These are phyloP conservation scores for Tetracentron sinense DNA, from an alignment of 164 flowering plant genomes.

Conservation along the genomic window DNA sequence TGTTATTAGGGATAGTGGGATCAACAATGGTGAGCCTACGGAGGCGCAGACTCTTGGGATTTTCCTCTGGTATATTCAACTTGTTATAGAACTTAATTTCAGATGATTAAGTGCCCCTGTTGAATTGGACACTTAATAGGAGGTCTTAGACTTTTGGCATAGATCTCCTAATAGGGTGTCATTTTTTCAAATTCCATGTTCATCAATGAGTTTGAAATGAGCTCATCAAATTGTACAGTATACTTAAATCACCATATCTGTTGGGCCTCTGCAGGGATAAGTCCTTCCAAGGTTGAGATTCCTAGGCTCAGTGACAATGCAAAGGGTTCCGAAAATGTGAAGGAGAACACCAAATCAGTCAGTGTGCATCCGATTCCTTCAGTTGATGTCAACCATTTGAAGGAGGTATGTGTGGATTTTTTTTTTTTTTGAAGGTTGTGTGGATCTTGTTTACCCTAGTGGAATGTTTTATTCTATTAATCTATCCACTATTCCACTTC, in stretches of 20 bases:
- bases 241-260: not conserved
- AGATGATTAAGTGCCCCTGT: not conserved
- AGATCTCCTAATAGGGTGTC: not conserved
- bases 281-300: conserved; percentile 40
- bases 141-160: not conserved
- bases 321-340: conserved; percentile 26
- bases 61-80: conserved; percentile 48
- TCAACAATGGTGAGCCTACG: conserved; percentile 83
- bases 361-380: conserved; percentile 51
- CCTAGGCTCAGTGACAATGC: conserved; percentile 36
- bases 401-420: conserved; percentile 30
- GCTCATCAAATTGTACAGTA: not conserved
- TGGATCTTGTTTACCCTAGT: not conserved
- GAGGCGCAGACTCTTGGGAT: conserved; percentile 72
- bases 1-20: conserved; percentile 12
- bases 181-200: conserved; percentile 1
- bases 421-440: too few species aligned
- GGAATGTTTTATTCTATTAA: not conserved
- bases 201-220: not conserved
- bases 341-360: conserved; percentile 22
- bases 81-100: not conserved
- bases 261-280: conserved; percentile 41
- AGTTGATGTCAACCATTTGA: conserved; percentile 20
- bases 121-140: not conserved
- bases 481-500: not conserved